A percentile compares a stretch with the other conserved stretches of the same genome.
Conservation (phyloP, 2,329 filamentous ascomycete species). For the Fusarium solani-melongenae region DNA sequence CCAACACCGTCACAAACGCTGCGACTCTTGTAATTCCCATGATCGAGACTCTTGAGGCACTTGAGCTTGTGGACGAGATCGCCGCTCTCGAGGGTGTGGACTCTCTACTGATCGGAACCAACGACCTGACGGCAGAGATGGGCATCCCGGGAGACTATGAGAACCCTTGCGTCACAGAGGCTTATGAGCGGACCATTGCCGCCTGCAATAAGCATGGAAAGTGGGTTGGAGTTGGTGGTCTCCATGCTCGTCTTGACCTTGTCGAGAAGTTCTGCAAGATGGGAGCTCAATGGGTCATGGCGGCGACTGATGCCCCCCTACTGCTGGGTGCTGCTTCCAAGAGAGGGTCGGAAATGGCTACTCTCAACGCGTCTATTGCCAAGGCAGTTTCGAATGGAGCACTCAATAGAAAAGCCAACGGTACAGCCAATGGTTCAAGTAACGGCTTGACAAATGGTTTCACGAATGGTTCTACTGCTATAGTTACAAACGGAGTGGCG, state of each 20-base stretch:
- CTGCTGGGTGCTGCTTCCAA: slow-evolving; percentile 42
- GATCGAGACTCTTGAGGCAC: slow-evolving; percentile 43
- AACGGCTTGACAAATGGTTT: not conserved
- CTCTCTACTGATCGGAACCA: slow-evolving; percentile 55
- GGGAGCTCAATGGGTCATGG: slow-evolving; percentile 46
- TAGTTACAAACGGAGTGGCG: not conserved
- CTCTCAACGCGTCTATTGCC: slow-evolving; percentile 29
- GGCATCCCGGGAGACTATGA: slow-evolving; percentile 46
- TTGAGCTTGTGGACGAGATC: slow-evolving; percentile 46
- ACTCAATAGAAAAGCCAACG: not conserved
- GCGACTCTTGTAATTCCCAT: slow-evolving; percentile 44
- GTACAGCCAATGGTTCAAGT: not conserved
- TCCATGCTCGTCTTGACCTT: slow-evolving; percentile 53
- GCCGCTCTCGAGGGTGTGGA: slow-evolving; percentile 54
- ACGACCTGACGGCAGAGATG: slow-evolving; percentile 56
- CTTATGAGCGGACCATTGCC: slow-evolving; percentile 48
- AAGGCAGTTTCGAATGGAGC: slow-evolving; percentile 5
- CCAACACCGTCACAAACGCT: slow-evolving; percentile 34
- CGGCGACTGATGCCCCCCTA: slow-evolving; percentile 44
- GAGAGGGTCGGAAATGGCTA: slow-evolving; percentile 39
- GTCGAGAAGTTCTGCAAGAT: slow-evolving; percentile 50
- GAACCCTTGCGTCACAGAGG: slow-evolving; percentile 35
- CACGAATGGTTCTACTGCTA: not conserved
- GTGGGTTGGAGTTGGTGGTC: slow-evolving; percentile 54
- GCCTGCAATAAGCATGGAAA: slow-evolving; percentile 53